Percentiles rank a stretch among this genome's conserved stretches.
Evolutionary conservation across 495 filamentous ascomycete genomes (phyloP).

Genomic region (Tuber magnatum): DNA sequence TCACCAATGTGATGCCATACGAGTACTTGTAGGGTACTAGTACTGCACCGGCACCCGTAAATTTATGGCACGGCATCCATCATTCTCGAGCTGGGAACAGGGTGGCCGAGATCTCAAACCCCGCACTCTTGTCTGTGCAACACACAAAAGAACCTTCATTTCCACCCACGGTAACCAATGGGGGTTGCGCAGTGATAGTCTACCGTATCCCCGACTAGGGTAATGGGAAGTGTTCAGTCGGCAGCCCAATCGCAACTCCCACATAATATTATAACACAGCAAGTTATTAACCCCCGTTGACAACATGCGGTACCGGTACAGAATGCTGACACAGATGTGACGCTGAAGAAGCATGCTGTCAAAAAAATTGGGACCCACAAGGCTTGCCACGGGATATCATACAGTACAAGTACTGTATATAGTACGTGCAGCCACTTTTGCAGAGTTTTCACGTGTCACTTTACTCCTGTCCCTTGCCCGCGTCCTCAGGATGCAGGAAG

Average conservation of each 20-base stretch:
- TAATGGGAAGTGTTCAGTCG: background rate
- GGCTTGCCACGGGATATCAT: background rate
- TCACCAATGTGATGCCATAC: background rate
- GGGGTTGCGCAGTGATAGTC: background rate
- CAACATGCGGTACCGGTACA: background rate
- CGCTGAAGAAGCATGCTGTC: background rate
- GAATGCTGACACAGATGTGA: background rate
- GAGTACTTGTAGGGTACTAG: no score
- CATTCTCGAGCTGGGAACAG: background rate
- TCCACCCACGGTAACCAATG: background rate
- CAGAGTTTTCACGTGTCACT: background rate
- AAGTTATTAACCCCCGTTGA: background rate
- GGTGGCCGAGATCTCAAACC: background rate
- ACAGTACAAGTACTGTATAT: no score
- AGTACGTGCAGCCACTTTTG: background rate
- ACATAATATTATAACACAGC: background rate
- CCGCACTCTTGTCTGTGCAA: background rate
- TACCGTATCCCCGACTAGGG: background rate
- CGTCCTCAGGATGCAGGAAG: background rate
- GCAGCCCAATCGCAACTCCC: background rate
- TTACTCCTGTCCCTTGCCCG: background rate
- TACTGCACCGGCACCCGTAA: background rate
- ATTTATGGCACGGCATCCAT: background rate
- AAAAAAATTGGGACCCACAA: background rate
- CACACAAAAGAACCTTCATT: background rate